Percentiles rank a stretch among this genome's conserved stretches.
Evolutionary conservation across 192 early-diverging fungal species (phyloP).

Genomic region (Chytriomyces hyalinus): DNA sequence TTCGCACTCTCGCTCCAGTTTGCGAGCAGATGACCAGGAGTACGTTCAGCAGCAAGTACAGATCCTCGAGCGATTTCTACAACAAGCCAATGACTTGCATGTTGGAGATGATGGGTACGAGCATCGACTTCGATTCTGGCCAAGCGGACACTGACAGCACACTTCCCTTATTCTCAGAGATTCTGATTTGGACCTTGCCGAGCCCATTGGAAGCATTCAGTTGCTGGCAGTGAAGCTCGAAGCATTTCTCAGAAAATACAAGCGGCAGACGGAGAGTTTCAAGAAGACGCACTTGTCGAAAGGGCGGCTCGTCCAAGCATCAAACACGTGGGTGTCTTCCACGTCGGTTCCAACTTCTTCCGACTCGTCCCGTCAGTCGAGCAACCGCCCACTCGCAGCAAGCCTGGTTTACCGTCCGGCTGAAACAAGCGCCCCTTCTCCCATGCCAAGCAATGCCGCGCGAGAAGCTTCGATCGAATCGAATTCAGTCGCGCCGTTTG

Average conservation of each 20-base stretch:
- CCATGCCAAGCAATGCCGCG: neutral
- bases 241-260: constrained; percentile 22
- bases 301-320: constrained; percentile 1
- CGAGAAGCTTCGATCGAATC: constrained; percentile 17
- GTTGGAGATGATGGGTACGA: constrained; percentile 21
- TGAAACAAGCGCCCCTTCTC: too few species aligned
- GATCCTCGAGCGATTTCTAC: constrained; percentile 27
- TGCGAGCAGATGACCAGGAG: neutral
- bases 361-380: neutral
- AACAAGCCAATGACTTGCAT: constrained; percentile 32
- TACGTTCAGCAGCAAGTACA: constrained; percentile 31
- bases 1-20: neutral
- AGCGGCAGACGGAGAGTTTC: constrained; percentile 33
- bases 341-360: constrained; percentile 11
- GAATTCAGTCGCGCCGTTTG: neutral
- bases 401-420: too few species aligned
- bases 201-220: neutral
- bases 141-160: too few species aligned
- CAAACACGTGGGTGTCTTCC: constrained; percentile 16
- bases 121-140: too few species aligned
- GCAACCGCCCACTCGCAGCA: neutral
- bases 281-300: constrained; percentile 12
- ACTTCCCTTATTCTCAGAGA: neutral
- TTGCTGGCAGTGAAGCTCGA: constrained; percentile 18
- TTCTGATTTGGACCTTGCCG: neutral